Base-by-base conservation (phyloP, 2,329 filamentous ascomycete species). In the Neopestalotiopsis sp. region DNA sequence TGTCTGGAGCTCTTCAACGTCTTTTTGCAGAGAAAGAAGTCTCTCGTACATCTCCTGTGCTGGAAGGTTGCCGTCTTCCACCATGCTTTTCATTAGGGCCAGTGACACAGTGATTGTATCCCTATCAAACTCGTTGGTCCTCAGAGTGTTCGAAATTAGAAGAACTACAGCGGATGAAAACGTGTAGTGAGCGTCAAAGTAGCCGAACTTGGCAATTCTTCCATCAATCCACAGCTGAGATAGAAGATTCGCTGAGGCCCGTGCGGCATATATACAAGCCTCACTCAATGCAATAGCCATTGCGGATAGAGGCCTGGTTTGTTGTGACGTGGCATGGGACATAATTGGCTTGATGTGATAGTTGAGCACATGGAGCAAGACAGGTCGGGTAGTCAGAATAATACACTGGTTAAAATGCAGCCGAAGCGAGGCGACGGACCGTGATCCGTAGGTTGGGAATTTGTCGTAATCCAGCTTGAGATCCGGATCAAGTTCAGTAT, bases 401-500 rank as follows among this genome's bases (percentile, higher is more conserved):
- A 73, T 66, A 38, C 69, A 71, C 71, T 73, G 72, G 49, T 73
- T 73, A 53, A 73, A 73, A 34, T 72, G 71, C 30, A 73, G 64
- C 14, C 71, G 67, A 34, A 73, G 61, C 17, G 72, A 73, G 28
- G 70, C 70, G 4, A 73, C 69, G 4, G 71, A 71, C 13, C 71
- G 69, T 32, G 70, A 71, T 61, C 69, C 71, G 30, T 70, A 71
- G 17, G 71, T 65, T 1, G 71, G 72, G 34, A 71, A 70, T 24
- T 61, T 67, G 28, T 68, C 67, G 62, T 73, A 70, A 24, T 73
- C 72, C 32, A 81, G 66, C 56, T 77, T 78, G 9, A 82, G 70
- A 17, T 78, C 74, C 6, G 72, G 65, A 7, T 80, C 79, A 5
- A 82, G 71, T 3, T 74, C 73, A 49, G 79, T 77, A 10, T 81